Base-by-base conservation (phyloP, 345 rosid species). In the Kernera saxatilis region DNA sequence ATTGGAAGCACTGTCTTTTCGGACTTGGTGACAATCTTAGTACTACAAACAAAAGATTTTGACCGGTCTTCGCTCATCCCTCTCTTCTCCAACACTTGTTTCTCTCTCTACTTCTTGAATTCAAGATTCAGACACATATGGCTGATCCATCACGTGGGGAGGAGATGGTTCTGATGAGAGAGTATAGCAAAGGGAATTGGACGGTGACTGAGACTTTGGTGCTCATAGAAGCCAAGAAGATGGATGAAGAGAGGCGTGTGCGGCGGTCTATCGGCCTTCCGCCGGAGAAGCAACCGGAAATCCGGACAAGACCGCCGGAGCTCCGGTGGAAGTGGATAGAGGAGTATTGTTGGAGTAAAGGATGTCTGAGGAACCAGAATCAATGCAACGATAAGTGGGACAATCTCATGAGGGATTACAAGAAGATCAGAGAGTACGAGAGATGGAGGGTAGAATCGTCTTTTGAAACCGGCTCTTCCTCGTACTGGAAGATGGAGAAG, bases 301-400 rank as follows among this genome's bases (percentile, higher is more conserved):
- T 6, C 11, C 68, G 39, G 15, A 83, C 74, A 6, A 78, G 70
- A 73, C 81, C 85, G 2, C 27, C 83, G 0, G 92, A 91, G 82
- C 87, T 87, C 27, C 77, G 94, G 78, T 88, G 94, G 97, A 91
- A 88, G 67, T 91, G 97, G 94, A 89, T 91, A 53, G 97, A 91
- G 54, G 94, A 88, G 56, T 88, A 83, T 56, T 86, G 94, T 44
- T 86, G 85, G 84, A 78, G 79, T 57, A 79, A 76, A 73, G 84
- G 74, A 3, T 88, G 97, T 59, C 53, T 60, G 60, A 80, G 92
- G 73, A 86, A 88, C 73, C 97, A 91, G 74, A 91, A 91, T 69
- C 94, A 91, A 75, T 91, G 94, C 80, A 91, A 91, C 69, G 92
- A 91, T 73, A 91, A 88, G 78, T 88, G 94, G 92, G 94, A 91